These are phyloP conservation scores for Emmonsiellopsis sp. DNA, from an alignment of 2,329 filamentous ascomycete genomes.

Conservation along the genomic window DNA sequence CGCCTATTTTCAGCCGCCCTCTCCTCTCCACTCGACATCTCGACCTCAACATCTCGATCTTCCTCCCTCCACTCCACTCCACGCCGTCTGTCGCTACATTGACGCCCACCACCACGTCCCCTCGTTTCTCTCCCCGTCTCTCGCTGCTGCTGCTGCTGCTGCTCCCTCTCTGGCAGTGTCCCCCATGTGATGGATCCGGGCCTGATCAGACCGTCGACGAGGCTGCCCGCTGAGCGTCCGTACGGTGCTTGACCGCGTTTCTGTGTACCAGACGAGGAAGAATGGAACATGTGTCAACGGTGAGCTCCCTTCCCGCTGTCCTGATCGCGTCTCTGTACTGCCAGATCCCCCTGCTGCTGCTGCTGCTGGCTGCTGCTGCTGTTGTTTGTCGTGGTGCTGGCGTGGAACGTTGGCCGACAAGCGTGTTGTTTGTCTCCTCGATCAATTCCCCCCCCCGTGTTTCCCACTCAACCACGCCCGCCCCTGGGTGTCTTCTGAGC, in stretches of 20 bases:
- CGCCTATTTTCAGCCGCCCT: background rate
- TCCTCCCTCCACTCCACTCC: conserved; percentile 20
- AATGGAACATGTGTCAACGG: conserved; percentile 25
- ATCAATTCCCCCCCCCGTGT: background rate
- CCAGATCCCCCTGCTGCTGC: background rate
- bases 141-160: background rate
- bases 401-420: background rate
- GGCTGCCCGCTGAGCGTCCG: conserved; percentile 7
- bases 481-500: conserved; percentile 7
- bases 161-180: background rate
- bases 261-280: conserved; percentile 6
- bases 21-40: conserved; percentile 16
- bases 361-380: background rate
- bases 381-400: background rate
- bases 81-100: conserved; percentile 20
- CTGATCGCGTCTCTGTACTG: background rate
- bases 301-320: conserved; percentile 12
- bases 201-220: background rate
- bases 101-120: background rate
- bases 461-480: background rate
- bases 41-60: conserved; percentile 11
- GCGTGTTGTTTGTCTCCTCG: background rate
- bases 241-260: conserved; percentile 8
- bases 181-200: conserved; percentile 4
- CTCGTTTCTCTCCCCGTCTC: conserved; percentile 2